phyloP scores from a whole-genome alignment of 2,329 filamentous ascomycete genomes.

The Huntiella savannae region DNA sequence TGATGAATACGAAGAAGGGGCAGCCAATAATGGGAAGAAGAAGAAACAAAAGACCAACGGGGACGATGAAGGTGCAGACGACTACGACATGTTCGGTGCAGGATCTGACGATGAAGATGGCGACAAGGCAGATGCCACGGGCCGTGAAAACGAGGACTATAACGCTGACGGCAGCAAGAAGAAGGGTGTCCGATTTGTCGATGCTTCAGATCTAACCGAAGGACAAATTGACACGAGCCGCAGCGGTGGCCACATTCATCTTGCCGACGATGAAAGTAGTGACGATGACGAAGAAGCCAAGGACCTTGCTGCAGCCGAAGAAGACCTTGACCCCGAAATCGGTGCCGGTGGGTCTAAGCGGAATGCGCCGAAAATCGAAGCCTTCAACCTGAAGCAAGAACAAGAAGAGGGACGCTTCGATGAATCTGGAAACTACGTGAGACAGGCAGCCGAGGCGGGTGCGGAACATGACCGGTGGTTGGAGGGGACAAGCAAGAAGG shows the following conservation, averaged over 20 bases:
- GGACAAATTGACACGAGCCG: constrained; percentile 61
- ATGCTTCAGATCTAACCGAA: constrained; percentile 42
- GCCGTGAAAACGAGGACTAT: constrained; percentile 15
- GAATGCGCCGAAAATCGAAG: constrained; percentile 84
- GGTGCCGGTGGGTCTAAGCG: constrained; percentile 80
- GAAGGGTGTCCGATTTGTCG: constrained; percentile 42
- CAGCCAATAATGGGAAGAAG: constrained; percentile 19
- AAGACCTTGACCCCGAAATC: constrained; percentile 70
- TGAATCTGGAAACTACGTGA: constrained; percentile 73
- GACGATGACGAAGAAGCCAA: constrained; percentile 45
- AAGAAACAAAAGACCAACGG: constrained; percentile 15
- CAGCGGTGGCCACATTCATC: constrained; percentile 50
- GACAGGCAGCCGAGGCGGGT: constrained; percentile 75
- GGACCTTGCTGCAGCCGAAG: constrained; percentile 52
- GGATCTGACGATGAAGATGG: constrained; percentile 33
- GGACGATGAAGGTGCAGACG: constrained; percentile 36
- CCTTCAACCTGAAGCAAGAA: constrained; percentile 83
- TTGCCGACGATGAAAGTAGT: constrained; percentile 36
- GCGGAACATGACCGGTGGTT: constrained; percentile 85
- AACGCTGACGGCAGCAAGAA: constrained; percentile 34
- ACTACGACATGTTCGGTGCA: constrained; percentile 74
- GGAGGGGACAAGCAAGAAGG: constrained; percentile 79
- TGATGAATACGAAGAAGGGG: constrained; percentile 31
- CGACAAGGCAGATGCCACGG: constrained; percentile 22
- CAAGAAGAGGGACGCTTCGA: constrained; percentile 89